These are phyloP conservation scores for Waltiozyma sp. DNA, from an alignment of 1,139 yeast genomes.

Conservation along the genomic window DNA sequence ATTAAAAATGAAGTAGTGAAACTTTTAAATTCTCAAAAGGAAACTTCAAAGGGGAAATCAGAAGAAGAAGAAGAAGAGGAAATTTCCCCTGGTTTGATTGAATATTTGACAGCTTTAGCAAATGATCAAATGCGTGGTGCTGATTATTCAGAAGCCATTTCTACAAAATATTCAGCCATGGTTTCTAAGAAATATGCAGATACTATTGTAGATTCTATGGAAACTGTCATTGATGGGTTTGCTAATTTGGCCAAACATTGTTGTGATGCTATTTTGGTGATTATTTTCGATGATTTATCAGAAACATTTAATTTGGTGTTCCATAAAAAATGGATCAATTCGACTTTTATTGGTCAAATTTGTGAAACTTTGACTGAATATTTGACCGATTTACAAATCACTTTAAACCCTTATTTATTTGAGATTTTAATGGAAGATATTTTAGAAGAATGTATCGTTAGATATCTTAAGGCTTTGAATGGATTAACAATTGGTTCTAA, in stretches of 20 bases:
- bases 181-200: conserved; percentile 57
- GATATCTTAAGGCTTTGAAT: conserved; percentile 28
- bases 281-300: conserved; percentile 62
- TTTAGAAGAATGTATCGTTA: conserved; percentile 36
- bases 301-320: conserved; percentile 37
- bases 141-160: conserved; percentile 64
- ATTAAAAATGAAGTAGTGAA: conserved; percentile 52
- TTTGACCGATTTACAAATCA: conserved; percentile 45
- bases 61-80: conserved; percentile 1
- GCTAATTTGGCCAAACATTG: conserved; percentile 67
- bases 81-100: conserved; percentile 70
- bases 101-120: conserved; percentile 74
- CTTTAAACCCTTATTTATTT: conserved; percentile 37
- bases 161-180: conserved; percentile 50
- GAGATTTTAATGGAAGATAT: conserved; percentile 42
- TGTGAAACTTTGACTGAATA: conserved; percentile 70
- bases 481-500: background rate
- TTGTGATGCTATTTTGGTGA: conserved; percentile 48
- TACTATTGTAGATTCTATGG: conserved; percentile 45
- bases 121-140: conserved; percentile 86
- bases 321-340: conserved; percentile 37
- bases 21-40: conserved; percentile 29
- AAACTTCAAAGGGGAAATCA: background rate
- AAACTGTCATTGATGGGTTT: conserved; percentile 61
- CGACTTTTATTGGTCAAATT: conserved; percentile 44